phyloP scores from a whole-genome alignment of 2,329 filamentous ascomycete species.

The Phaeosphaeriaceae sp. region DNA sequence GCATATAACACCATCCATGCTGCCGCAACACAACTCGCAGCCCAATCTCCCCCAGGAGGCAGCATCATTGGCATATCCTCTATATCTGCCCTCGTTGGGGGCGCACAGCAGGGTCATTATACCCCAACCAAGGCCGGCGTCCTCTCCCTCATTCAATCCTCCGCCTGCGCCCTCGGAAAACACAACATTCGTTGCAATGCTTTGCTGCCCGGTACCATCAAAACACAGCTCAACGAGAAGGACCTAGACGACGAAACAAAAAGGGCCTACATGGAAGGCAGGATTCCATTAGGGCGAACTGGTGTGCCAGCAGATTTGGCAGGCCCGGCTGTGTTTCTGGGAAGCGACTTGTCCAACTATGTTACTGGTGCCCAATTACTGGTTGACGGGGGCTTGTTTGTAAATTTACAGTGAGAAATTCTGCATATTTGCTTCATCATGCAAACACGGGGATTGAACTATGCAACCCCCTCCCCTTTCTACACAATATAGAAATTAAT shows the following conservation, averaged over 20 bases:
- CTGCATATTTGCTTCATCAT: no score
- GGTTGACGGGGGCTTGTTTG: conserved; percentile 88
- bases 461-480: no score
- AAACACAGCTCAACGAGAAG: conserved; percentile 83
- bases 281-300: conserved; percentile 71
- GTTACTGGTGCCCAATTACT: conserved; percentile 78
- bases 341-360: conserved; percentile 68
- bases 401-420: conserved; percentile 66
- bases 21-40: conserved; percentile 81
- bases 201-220: conserved; percentile 80
- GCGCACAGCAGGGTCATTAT: conserved; percentile 81
- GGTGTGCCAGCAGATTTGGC: conserved; percentile 69
- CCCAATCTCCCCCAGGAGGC: conserved; percentile 67
- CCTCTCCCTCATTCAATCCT: conserved; percentile 80
- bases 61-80: conserved; percentile 79
- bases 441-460: no score
- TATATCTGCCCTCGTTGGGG: conserved; percentile 78
- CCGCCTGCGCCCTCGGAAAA: conserved; percentile 77
- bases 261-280: conserved; percentile 76
- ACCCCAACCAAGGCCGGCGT: conserved; percentile 86
- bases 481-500: no score
- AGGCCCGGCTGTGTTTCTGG: conserved; percentile 85
- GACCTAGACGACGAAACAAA: conserved; percentile 78
- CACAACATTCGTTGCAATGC: conserved; percentile 84
- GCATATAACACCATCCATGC: conserved; percentile 90